Base-by-base conservation (phyloP, 257 asterid genomes). In the Solanum lignicaule region DNA sequence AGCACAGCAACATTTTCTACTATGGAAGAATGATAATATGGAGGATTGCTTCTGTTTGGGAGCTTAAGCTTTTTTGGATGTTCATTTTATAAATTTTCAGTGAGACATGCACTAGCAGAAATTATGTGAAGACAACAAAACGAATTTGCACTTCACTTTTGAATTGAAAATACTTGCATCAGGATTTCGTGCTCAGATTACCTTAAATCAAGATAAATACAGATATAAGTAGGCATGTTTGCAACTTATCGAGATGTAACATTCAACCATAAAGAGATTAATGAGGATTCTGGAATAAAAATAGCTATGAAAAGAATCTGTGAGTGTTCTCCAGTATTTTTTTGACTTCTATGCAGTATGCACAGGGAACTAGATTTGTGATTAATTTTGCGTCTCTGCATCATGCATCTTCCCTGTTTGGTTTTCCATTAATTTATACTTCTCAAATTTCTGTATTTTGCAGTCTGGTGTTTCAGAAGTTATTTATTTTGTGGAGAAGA, bases 381-480 rank as follows among this genome's bases (percentile, higher is more conserved):
- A 13, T 23, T 48, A 32, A 9, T 10, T 69, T 43, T 75, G 84
- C 65, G 18, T 62, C 9, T 14, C 85, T 43, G 23, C 41, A 32
- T 43, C 68, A 16, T 69, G 27, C 43, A 43, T 9, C 32, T 6
- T 65, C 39, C 13, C 9, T 27, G 39, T 35, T 29, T 71, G 68
- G 39, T 20, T 52, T 32, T 72, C 71, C 78, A n/a, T 21, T 10
- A 25, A 13, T 86, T 29, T 58, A 25, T 86, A 41, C 83, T 72
- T 73, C 55, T 27, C 58, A 73, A 46, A 32, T 86, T 14, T 79
- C 35, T 86, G 75, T 86, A 79, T 85, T 85, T 82, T 94, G 90
- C 93, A 95, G 99, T 93, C 99, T 84, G 99, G 99, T 84, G 98
- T 96, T 88, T 90, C 98, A 9, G 99, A 96, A 91, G 98, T 96